Evolutionary conservation across 495 filamentous ascomycete species (phyloP).

Genomic region (Barbatosphaeria neglecta): DNA sequence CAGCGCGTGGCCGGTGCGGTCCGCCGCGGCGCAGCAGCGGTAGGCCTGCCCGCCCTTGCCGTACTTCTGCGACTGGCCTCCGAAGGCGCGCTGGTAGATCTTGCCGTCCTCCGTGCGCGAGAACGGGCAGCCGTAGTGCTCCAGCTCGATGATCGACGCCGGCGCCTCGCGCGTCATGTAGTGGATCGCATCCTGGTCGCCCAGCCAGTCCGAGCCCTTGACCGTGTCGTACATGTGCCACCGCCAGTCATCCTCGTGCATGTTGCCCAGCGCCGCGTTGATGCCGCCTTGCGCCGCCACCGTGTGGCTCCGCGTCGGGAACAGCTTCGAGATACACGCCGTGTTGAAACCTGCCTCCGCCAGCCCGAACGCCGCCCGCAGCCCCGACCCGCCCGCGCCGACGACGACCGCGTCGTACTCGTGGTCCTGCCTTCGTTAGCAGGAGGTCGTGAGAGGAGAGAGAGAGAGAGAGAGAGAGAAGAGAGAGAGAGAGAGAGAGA

Average conservation of each 20-base stretch:
- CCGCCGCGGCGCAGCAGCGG: constrained; percentile 88
- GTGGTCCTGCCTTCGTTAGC: constrained; percentile 29
- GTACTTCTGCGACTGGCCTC: constrained; percentile 88
- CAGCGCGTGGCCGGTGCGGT: constrained; percentile 90
- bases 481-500: constrained; percentile 8
- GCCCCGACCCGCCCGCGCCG: constrained; percentile 85
- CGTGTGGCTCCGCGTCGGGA: constrained; percentile 90
- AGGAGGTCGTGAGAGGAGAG: constrained; percentile 9
- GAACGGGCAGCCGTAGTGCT: constrained; percentile 97
- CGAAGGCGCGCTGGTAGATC: constrained; percentile 97
- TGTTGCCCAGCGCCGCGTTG: constrained; percentile 91
- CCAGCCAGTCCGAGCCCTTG: constrained; percentile 96
- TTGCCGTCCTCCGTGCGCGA: constrained; percentile 93
- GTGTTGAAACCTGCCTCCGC: constrained; percentile 98
- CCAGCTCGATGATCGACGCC: constrained; percentile 81
- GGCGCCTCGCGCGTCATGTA: constrained; percentile 98
- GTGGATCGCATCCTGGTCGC: constrained; percentile 97
- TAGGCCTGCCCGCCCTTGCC: constrained; percentile 97
- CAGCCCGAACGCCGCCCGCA: constrained; percentile 90
- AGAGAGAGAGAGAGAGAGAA: constrained; percentile 16
- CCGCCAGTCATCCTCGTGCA: constrained; percentile 86
- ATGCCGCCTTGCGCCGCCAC: constrained; percentile 92
- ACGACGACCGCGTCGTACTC: constrained; percentile 78
- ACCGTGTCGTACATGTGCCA: constrained; percentile 99
- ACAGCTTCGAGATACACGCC: constrained; percentile 95